These are phyloP conservation scores for Vitellaria paradoxa DNA, from an alignment of 179 eudicot species.

Conservation along the genomic window DNA sequence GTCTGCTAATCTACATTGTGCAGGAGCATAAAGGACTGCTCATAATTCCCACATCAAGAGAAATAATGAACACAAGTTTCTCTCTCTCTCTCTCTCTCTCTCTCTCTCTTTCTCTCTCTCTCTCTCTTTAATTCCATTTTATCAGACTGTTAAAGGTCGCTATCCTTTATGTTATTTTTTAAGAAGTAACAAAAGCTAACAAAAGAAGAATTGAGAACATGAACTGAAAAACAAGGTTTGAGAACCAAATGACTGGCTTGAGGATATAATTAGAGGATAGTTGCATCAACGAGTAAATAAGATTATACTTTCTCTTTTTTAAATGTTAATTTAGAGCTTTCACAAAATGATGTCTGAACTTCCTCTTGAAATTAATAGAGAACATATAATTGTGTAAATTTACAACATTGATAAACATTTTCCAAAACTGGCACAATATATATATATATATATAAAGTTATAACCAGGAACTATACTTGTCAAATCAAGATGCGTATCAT, in stretches of 20 bases:
- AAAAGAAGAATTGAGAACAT: not conserved
- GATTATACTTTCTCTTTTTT: too few relatives aligned
- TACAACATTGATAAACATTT: too few relatives aligned
- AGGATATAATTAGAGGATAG: not conserved
- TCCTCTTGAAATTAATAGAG: too few relatives aligned
- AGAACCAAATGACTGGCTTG: not conserved
- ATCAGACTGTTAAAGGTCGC: not conserved
- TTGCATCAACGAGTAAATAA: too few relatives aligned
- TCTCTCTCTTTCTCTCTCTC: not conserved
- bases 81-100: not conserved
- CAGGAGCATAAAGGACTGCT: not conserved
- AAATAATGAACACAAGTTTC: not conserved
- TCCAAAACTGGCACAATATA: too few relatives aligned
- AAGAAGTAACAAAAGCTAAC: not conserved
- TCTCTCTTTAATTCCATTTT: not conserved
- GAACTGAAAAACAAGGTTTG: not conserved
- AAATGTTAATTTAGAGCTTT: too few relatives aligned
- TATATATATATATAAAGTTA: too few relatives aligned
- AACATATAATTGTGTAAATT: too few relatives aligned
- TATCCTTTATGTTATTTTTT: not conserved
- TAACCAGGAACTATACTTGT: too few relatives aligned
- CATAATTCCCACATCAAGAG: slow-evolving; percentile 1
- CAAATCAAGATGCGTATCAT: too few relatives aligned
- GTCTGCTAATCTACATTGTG: not conserved
- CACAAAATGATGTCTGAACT: too few relatives aligned